These are phyloP conservation scores for Leishmania gerbilli DNA, from an alignment of 208 protist species.

Conservation along the genomic window DNA sequence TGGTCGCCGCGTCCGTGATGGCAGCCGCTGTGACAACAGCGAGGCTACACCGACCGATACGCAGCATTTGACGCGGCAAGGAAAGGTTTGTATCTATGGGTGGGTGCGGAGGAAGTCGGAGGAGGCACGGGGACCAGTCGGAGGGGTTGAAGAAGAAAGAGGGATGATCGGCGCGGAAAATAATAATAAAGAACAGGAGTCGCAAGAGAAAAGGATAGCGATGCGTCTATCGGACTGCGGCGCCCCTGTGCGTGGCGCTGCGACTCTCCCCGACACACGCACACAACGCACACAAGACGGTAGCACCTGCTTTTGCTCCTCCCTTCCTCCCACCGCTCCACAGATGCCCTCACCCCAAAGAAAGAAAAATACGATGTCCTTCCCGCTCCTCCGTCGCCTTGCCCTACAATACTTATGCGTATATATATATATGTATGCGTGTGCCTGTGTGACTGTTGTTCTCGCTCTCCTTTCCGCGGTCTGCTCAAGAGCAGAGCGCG, in stretches of 20 bases:
- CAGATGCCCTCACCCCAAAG: no score
- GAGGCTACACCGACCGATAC: conserved; percentile 4
- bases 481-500: not conserved
- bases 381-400: not conserved
- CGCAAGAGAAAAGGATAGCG: not conserved
- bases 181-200: not conserved
- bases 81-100: not conserved
- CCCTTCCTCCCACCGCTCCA: no score
- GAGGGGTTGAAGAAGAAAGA: not conserved
- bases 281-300: not conserved
- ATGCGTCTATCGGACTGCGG: not conserved
- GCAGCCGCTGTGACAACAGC: conserved; percentile 25
- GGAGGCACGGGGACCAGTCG: not conserved
- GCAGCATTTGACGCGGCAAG: conserved; percentile 22
- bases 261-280: not conserved
- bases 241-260: not conserved
- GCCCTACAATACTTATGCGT: not conserved
- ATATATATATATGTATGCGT: not conserved
- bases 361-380: not conserved
- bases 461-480: not conserved
- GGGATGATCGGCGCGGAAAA: not conserved
- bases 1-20: conserved; percentile 33
- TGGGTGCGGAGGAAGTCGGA: not conserved
- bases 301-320: not conserved
- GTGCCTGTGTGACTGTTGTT: not conserved